Evolutionary conservation across 1,284 basidiomycete species (phyloP).

Genomic region (Agroathelia rolfsii): DNA sequence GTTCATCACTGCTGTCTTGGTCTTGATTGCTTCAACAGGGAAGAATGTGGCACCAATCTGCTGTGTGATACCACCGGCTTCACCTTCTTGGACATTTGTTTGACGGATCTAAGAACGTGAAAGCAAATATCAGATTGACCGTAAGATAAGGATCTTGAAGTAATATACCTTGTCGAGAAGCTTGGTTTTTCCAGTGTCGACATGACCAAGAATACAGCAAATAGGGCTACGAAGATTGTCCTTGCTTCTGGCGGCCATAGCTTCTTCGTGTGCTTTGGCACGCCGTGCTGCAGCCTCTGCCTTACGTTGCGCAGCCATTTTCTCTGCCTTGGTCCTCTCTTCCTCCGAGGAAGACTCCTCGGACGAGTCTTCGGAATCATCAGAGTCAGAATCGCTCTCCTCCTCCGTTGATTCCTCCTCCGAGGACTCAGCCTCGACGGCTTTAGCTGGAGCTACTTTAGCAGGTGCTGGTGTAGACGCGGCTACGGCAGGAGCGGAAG

Average conservation of each 20-base stretch:
- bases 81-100: slow-evolving; percentile 99
- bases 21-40: slow-evolving; percentile 92
- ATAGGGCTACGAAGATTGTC: slow-evolving; percentile 94
- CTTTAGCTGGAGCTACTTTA: slow-evolving; percentile 16
- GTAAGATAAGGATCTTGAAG: slow-evolving; percentile 1
- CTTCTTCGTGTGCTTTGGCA: slow-evolving; percentile 77
- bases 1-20: slow-evolving; percentile 89
- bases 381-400: slow-evolving; percentile 33
- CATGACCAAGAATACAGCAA: slow-evolving; percentile 98
- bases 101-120: slow-evolving; percentile 77
- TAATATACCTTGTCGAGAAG: slow-evolving; percentile 82
- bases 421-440: slow-evolving; percentile 32
- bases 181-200: slow-evolving; percentile 99
- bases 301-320: slow-evolving; percentile 68
- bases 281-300: slow-evolving; percentile 77
- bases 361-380: slow-evolving; percentile 33
- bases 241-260: slow-evolving; percentile 80
- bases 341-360: slow-evolving; percentile 45
- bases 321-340: slow-evolving; percentile 53
- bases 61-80: slow-evolving; percentile 99
- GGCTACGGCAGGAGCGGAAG: slow-evolving; percentile 15
- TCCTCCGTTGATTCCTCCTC: slow-evolving; percentile 28
- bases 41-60: slow-evolving; percentile 99
- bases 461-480: slow-evolving; percentile 10
- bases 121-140: slow-evolving; percentile 2